Base-by-base conservation (phyloP, 768 basidiomycete species). In the Neoboletus brunneissimus region DNA sequence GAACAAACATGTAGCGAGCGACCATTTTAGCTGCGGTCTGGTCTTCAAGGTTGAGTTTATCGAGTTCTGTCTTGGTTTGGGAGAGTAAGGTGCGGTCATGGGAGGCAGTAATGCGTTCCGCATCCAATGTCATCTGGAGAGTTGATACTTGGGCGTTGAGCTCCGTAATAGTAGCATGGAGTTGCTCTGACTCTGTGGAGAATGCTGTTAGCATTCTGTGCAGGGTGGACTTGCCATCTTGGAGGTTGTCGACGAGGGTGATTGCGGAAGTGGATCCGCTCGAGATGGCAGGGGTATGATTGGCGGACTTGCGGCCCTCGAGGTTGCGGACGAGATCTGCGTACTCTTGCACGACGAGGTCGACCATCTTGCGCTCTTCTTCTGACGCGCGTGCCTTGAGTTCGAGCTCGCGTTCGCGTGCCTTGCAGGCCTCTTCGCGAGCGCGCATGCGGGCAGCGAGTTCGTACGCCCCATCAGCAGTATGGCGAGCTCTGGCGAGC, bases 11-110 rank as follows among this genome's bases (percentile, higher is more conserved):
- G 68, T 93, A 93, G 37, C 88, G 82, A 27, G 89, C 83, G 29
- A 94, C 91, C 82, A 92, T 88, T 64, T 85, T 88, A 13, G 86
- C 85, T 3, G 91, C 90, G 0, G 86, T 81, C n/a, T 76, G 80
- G 54, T 92, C 89, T 48, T 91, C 88, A 18, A 83, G 67, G 59
- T 76, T 73, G 46, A 82, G 74, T 61, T 74, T 77, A 51, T 88
- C 80, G 16, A 89, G 73, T 58, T 84, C 82, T 1, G 76, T 71
- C 42, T 76, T 76, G 4, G 76, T 70, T 31, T 74, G 67, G 0
- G 81, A 78, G 15, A 87, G 70, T 53, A 80, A 76, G 0, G 60
- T 61, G 16, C 78, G 78, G 38, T 82, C 76, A 1, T 76, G 67
- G 27, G 79, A 75, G 0, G 76, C 68, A 0, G 68, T 66, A 40